phyloP scores from a whole-genome alignment of 2,329 filamentous ascomycete species.

The Colletotrichum tamarilloi region DNA sequence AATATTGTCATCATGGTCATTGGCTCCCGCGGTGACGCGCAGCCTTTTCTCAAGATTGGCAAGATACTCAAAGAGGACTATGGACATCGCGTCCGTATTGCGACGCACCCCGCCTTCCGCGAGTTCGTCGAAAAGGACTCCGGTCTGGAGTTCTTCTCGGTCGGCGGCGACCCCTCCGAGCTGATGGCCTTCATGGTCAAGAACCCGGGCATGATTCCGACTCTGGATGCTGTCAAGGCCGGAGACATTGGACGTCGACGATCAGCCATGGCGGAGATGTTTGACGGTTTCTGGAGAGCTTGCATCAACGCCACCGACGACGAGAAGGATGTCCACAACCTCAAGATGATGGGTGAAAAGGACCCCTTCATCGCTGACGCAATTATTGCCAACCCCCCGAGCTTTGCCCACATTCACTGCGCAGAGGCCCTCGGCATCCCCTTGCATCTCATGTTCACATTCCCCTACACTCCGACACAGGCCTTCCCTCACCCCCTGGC shows the following conservation, averaged over 20 bases:
- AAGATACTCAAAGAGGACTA: conserved; percentile 77
- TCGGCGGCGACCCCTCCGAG: conserved; percentile 83
- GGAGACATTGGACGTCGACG: conserved; percentile 78
- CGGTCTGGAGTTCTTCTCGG: conserved; percentile 82
- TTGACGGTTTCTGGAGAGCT: conserved; percentile 83
- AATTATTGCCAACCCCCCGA: conserved; percentile 88
- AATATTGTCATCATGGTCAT: conserved; percentile 90
- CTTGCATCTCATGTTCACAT: conserved; percentile 89
- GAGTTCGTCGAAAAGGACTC: conserved; percentile 80
- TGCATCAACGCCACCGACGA: conserved; percentile 81
- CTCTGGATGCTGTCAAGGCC: conserved; percentile 75
- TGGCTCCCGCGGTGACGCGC: conserved; percentile 82
- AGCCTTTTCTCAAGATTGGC: conserved; percentile 82
- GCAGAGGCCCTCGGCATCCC: conserved; percentile 83
- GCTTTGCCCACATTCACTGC: conserved; percentile 82
- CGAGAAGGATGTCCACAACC: conserved; percentile 68
- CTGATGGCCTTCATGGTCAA: conserved; percentile 93
- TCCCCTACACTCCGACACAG: conserved; percentile 81
- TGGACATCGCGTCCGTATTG: conserved; percentile 80
- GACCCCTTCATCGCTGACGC: conserved; percentile 76
- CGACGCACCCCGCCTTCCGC: conserved; percentile 81
- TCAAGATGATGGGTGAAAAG: conserved; percentile 73
- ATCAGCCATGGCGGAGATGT: conserved; percentile 82
- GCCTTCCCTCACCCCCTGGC: conserved; percentile 83
- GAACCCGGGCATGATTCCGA: conserved; percentile 82